A percentile compares a stretch with the other conserved stretches of the same genome.
Conservation (phyloP, 1,284 basidiomycete species). For the Moesziomyces sp. region DNA sequence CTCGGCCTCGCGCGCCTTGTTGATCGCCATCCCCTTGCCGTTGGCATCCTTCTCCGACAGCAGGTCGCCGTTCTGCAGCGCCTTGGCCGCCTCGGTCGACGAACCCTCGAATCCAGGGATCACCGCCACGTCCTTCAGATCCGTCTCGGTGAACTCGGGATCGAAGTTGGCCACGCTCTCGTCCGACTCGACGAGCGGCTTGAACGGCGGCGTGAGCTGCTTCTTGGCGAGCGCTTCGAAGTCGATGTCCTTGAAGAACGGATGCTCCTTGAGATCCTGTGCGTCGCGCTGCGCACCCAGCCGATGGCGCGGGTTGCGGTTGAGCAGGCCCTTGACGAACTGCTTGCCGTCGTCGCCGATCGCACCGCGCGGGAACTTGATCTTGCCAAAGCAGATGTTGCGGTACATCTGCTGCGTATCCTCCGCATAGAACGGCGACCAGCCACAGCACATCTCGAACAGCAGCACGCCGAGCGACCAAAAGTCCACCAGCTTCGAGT, state of each 20-base stretch:
- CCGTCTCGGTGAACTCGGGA: conserved; percentile 92
- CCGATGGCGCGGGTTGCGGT: conserved; percentile 96
- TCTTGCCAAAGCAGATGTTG: conserved; percentile 96
- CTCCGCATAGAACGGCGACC: conserved; percentile 99
- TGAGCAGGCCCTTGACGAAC: conserved; percentile 97
- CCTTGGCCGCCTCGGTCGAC: conserved; percentile 28
- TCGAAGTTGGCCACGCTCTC: conserved; percentile 98
- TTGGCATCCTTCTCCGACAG: conserved; percentile 22
- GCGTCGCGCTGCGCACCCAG: conserved; percentile 90
- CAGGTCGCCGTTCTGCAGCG: conserved; percentile 30
- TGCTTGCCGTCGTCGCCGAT: conserved; percentile 98
- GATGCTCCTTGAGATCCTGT: conserved; percentile 92
- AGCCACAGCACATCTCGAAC: conserved; percentile 93
- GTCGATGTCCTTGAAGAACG: conserved; percentile 87
- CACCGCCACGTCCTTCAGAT: conserved; percentile 71
- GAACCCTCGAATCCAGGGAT: conserved; percentile 59
- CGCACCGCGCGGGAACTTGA: conserved; percentile 95
- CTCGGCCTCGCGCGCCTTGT: conserved; percentile 21
- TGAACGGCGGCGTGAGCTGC: conserved; percentile 96
- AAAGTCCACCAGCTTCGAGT: conserved; percentile 98
- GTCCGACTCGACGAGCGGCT: conserved; percentile 96
- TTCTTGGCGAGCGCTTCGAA: conserved; percentile 77
- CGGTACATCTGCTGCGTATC: conserved; percentile 99
- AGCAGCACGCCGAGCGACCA: conserved; percentile 83
- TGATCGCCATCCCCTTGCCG: conserved; percentile 46